Evolutionary conservation across 306 rosid genomes (phyloP), one percentile per base, ranked within the genome.

Genomic region (Dryas octopetala): DNA sequence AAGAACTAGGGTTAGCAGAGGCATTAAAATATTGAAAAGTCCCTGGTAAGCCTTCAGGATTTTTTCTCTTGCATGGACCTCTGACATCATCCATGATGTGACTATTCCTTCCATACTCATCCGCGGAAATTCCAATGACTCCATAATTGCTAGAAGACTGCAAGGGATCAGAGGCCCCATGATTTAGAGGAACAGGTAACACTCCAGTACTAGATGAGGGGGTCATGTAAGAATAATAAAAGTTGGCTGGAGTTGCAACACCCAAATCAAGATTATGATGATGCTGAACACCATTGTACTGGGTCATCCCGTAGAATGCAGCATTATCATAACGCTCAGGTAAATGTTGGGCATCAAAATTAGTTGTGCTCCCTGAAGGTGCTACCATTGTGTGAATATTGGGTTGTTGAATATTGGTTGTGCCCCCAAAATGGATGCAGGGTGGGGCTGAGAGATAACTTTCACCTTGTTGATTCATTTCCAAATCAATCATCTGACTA

Each of bases 11-110:
- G 50, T 88, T 82, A 68, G 89, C 88, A 12, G 88, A 80, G 62
- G 81, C 85, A 76, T 83, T 89, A 68, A 83, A 88, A 71, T 85
- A 79, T 53, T 86, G 99, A 58, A 77, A 72, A 78, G 81, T 79
- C 80, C 97, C 97, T 7, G 88, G 84, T 40, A 85, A 74, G 46
- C 89, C 90, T 83, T 90, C 97, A 4, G 86, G 80, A 68, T 53
- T 65, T 86, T 96, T 96, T 84, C 92, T 89, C 88, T 96, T 96
- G 86, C 78, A 85, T 26, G 89, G 97, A 85, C 88, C 92, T 77
- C 97, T 83, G 48, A 78, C 88, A 73, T 91, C 96, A 74, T 96
- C 97, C 62, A 90, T 63, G 49, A 83, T 85, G 79, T 72, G 83
- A 17, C 75, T 62, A 80, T 81, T 86, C 82, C 94, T 87, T 54